A percentile compares a stretch with the other conserved stretches of the same genome.
phyloP scores from a whole-genome alignment of 768 basidiomycete genomes.

The Kwoniella dejecticola region DNA sequence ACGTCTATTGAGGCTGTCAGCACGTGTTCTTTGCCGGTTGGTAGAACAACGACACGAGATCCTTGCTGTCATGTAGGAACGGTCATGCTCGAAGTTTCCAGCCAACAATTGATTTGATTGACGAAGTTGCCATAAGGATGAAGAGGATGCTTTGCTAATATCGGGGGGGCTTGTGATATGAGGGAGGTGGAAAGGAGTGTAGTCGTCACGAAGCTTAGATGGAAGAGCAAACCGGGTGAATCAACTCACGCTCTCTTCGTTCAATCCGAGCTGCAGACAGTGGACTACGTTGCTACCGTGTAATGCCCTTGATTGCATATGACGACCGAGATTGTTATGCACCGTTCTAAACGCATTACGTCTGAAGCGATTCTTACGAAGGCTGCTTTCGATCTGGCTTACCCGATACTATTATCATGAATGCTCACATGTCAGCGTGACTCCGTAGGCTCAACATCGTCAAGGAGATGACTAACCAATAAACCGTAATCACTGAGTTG shows the following conservation, averaged over 20 bases:
- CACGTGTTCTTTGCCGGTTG: too few relatives aligned
- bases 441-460: neutral
- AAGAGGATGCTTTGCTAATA: too few relatives aligned
- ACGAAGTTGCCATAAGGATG: too few relatives aligned
- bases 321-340: slow-evolving; percentile 1
- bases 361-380: neutral
- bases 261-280: slow-evolving; percentile 4
- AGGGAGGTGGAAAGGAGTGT: too few relatives aligned
- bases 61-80: too few relatives aligned
- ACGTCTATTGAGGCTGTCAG: neutral
- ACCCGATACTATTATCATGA: neutral
- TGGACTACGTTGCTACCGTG: slow-evolving; percentile 7
- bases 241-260: slow-evolving; percentile 13
- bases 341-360: neutral
- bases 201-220: too few relatives aligned
- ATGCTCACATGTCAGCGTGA: neutral
- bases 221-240: too few relatives aligned
- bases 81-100: too few relatives aligned
- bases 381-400: neutral
- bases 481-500: slow-evolving; percentile 1
- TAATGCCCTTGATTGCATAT: slow-evolving; percentile 4
- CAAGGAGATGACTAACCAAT: neutral
- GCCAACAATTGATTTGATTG: too few relatives aligned
- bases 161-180: too few relatives aligned
- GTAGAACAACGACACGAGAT: too few relatives aligned